These are phyloP conservation scores for Fomitopsis schrenkii DNA, from an alignment of 1,284 basidiomycete species.

Conservation along the genomic window DNA sequence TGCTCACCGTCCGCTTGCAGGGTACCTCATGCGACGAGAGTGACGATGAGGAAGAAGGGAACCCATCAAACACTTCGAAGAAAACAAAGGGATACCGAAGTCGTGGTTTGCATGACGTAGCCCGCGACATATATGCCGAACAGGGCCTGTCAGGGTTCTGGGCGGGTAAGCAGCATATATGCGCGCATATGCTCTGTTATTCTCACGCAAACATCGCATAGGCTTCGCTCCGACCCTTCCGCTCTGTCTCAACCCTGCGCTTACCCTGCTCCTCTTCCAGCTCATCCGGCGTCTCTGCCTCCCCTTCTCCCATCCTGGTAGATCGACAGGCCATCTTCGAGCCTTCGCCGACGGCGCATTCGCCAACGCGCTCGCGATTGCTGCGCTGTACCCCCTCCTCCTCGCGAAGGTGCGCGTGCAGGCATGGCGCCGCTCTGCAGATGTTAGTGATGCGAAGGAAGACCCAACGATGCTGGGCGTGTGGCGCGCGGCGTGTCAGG, in stretches of 20 bases:
- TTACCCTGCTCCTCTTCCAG: constrained; percentile 52
- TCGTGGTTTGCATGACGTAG: constrained; percentile 23
- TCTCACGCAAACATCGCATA: constrained; percentile 14
- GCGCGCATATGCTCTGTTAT: neutral
- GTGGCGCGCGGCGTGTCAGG: constrained; percentile 18
- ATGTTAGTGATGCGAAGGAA: constrained; percentile 19
- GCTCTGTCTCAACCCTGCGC: constrained; percentile 49
- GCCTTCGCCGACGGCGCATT: constrained; percentile 51
- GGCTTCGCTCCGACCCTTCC: constrained; percentile 47
- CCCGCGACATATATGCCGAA: constrained; percentile 41
- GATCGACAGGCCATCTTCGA: constrained; percentile 26
- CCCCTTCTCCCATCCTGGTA: neutral
- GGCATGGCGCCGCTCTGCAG: constrained; percentile 22
- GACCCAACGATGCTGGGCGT: constrained; percentile 19
- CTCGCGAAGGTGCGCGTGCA: constrained; percentile 55
- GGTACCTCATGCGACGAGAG: constrained; percentile 31
- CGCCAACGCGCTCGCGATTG: constrained; percentile 38
- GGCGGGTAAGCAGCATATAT: constrained; percentile 36
- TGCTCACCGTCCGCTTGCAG: constrained; percentile 49
- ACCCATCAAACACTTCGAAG: constrained; percentile 6
- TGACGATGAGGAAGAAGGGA: constrained; percentile 20
- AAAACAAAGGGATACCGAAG: constrained; percentile 11
- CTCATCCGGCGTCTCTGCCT: constrained; percentile 36
- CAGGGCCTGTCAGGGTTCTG: constrained; percentile 50
- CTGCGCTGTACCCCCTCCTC: constrained; percentile 50